phyloP scores from a whole-genome alignment of 2,329 filamentous ascomycete genomes.

The Aspergillus pseudotamarii region DNA sequence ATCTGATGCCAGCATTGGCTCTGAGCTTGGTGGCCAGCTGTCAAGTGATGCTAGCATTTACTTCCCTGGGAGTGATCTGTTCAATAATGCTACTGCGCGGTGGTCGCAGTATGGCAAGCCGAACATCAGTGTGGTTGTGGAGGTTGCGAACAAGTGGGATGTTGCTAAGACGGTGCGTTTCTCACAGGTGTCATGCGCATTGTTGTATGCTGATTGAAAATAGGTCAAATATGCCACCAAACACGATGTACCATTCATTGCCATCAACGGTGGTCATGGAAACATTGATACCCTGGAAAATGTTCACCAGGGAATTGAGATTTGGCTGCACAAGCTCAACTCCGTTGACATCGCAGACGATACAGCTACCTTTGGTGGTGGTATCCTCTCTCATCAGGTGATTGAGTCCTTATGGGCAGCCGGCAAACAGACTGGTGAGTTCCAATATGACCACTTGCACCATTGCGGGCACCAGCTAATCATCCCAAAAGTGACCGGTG shows the following conservation, averaged over 20 bases:
- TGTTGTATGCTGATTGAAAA: neutral
- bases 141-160: slow-evolving; percentile 14
- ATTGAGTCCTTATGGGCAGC: slow-evolving; percentile 53
- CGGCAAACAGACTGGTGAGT: slow-evolving; percentile 50
- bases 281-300: slow-evolving; percentile 9
- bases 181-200: neutral
- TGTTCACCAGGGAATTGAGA: slow-evolving; percentile 18
- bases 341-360: slow-evolving; percentile 36
- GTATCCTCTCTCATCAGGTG: slow-evolving; percentile 49
- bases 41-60: slow-evolving; percentile 12
- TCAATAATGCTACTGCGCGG: slow-evolving; percentile 10
- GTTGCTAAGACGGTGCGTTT: slow-evolving; percentile 13
- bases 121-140: slow-evolving; percentile 17
- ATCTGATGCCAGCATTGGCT: neutral
- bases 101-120: slow-evolving; percentile 16
- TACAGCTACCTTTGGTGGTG: slow-evolving; percentile 53
- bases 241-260: slow-evolving; percentile 16
- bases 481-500: slow-evolving; percentile 42
- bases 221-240: slow-evolving; percentile 19
- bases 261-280: slow-evolving; percentile 17
- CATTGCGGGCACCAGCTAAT: neutral
- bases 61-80: slow-evolving; percentile 6
- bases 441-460: neutral
- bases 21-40: slow-evolving; percentile 1
- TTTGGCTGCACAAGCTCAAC: slow-evolving; percentile 32